phyloP scores from a whole-genome alignment of 768 basidiomycete species.

The Calocybe cyanea region DNA sequence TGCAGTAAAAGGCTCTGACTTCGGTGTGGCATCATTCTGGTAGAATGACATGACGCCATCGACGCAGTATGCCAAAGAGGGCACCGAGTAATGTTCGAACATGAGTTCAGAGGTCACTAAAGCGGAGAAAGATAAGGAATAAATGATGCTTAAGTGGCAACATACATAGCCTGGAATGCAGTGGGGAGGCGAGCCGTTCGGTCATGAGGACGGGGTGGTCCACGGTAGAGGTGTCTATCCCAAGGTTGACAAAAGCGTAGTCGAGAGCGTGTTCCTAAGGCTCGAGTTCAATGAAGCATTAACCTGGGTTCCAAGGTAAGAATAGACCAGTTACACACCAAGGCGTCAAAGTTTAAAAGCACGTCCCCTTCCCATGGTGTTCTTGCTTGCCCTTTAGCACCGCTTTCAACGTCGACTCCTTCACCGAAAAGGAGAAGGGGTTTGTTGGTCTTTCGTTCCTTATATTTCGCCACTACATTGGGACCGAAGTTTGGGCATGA shows the following conservation, averaged over 20 bases:
- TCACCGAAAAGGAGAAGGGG: conserved; percentile 86
- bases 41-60: conserved; percentile 94
- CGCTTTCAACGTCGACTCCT: conserved; percentile 83
- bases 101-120: conserved; percentile 93
- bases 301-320: conserved; percentile 2
- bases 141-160: conserved; percentile 13
- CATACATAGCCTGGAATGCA: conserved; percentile 85
- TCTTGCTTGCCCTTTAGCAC: conserved; percentile 71
- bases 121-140: neutral
- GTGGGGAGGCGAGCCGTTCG: conserved; percentile 82
- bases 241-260: conserved; percentile 84
- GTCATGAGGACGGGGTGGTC: conserved; percentile 93
- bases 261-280: conserved; percentile 91
- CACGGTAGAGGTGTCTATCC: conserved; percentile 71
- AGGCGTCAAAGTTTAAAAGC: conserved; percentile 83
- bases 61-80: conserved; percentile 81
- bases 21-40: conserved; percentile 54
- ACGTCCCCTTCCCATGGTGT: conserved; percentile 95
- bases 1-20: conserved; percentile 34
- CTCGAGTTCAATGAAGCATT: conserved; percentile 23
- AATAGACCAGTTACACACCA: conserved; percentile 56
- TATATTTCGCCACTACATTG: conserved; percentile 82
- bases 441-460: conserved; percentile 81
- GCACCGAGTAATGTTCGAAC: conserved; percentile 89
- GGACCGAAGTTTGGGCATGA: conserved; percentile 52